Percentiles rank a stretch among this genome's conserved stretches.
Conservation (phyloP, 179 eudicot species). For the Dionaea muscipula region DNA sequence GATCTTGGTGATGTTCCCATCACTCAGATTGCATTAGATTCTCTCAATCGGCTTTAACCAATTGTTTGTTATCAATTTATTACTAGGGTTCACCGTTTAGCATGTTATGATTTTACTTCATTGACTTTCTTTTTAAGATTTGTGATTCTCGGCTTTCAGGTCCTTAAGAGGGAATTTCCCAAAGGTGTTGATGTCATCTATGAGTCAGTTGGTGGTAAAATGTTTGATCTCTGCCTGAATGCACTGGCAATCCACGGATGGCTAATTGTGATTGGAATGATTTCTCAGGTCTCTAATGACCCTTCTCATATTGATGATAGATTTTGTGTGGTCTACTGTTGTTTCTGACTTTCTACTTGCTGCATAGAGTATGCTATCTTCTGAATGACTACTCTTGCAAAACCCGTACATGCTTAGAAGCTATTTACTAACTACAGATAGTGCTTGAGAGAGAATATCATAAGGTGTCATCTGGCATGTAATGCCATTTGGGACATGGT, state of each 20-base stretch:
- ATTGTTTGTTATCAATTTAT: no score
- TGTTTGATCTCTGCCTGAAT: conserved; percentile 83
- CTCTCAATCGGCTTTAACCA: no score
- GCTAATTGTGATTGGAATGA: conserved; percentile 93
- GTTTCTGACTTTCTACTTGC: neutral
- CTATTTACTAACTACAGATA: neutral
- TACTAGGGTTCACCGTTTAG: no score
- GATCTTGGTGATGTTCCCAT: no score
- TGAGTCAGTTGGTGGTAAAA: conserved; percentile 90
- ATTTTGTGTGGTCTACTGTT: neutral
- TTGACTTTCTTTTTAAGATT: neutral
- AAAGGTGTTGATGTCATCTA: conserved; percentile 82
- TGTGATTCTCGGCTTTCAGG: conserved; percentile 30
- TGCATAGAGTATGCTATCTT: neutral
- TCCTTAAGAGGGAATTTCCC: conserved; percentile 72
- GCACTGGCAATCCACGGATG: conserved; percentile 77
- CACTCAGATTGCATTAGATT: no score
- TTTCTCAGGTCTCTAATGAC: conserved; percentile 68
- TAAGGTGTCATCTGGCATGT: no score
- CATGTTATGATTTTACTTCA: no score
- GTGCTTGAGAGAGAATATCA: no score
- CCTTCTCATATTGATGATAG: neutral
- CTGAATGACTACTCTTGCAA: neutral
- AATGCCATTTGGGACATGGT: no score
- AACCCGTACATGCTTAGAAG: neutral